These are phyloP conservation scores for Silene coronaria DNA, from an alignment of 179 eudicot genomes.

Conservation along the genomic window DNA sequence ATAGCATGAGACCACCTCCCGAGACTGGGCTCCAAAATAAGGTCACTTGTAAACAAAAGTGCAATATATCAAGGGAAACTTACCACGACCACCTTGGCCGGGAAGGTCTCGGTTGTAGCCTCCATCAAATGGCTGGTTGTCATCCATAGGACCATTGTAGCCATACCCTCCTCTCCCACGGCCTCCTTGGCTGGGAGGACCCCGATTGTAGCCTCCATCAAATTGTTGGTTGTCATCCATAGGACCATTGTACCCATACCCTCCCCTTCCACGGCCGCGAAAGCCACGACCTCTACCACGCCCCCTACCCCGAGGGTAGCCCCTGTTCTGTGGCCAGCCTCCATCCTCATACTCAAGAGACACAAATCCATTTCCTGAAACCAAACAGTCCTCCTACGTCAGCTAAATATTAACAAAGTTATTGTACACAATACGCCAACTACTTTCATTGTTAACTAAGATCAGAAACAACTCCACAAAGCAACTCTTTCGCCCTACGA, in stretches of 20 bases:
- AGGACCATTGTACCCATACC: conserved; percentile 14
- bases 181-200: conserved; percentile 1
- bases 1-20: neutral
- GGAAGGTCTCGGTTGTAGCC: conserved; percentile 54
- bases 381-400: neutral
- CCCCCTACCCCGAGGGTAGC: conserved; percentile 71
- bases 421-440: neutral
- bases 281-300: conserved; percentile 69
- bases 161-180: conserved; percentile 77
- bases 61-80: neutral
- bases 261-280: conserved; percentile 54
- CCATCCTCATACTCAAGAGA: conserved; percentile 71
- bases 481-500: neutral
- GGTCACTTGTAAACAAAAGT: neutral
- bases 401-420: neutral
- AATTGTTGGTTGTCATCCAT: conserved; percentile 43
- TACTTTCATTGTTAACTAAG: neutral
- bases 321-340: conserved; percentile 71
- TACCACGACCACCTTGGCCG: conserved; percentile 60
- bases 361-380: conserved; percentile 61
- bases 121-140: conserved; percentile 42
- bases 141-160: conserved; percentile 55
- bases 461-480: neutral
- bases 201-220: conserved; percentile 50
- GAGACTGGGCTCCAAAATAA: neutral